Base-by-base conservation (phyloP, 495 filamentous ascomycete species). In the Pyronema omphalodes region DNA sequence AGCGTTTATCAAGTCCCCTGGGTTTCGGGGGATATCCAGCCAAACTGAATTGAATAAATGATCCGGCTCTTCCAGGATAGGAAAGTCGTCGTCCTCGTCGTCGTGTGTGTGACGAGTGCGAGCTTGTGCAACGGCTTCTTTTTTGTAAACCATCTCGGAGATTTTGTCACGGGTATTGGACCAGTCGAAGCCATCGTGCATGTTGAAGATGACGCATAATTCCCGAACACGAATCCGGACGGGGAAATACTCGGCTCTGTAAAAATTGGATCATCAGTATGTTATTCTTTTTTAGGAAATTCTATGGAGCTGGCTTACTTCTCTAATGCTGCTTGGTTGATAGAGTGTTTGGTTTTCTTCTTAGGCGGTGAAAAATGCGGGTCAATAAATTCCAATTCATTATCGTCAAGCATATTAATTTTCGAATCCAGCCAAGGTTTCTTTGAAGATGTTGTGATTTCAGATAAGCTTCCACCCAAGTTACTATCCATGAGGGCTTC, bases 121-220 rank as follows among this genome's bases (percentile, higher is more conserved):
- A 23, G 82, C 77, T 60, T 95, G 85, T 15, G 81, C 77, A 11
- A 84, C 88, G 34, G 70, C 72, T 64, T 96, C 86, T 0, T 96
- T 81, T 34, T 91, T 80, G 55, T 88, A 76, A 6, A 96, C 86
- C 11, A 84, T 88, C 60, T 86, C 81, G 19, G 80, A 77, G 60
- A 94, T 93, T 3, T 80, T 80, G 55, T 94, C 86, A 46, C 88
- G 71, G 0, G 91, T 96, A 33, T 76, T 72, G 59, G 79, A 78
- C 93, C 93, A 99, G 67, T 99, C 93, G 64, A 93, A 99, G 6
- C 93, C 93, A 69, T 99, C 93, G 65, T 87, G 94, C 1, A 99
- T 71, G 65, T 99, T 94, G 93, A 93, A 99, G 57, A 96, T 93
- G 45, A 94, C 71, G 65, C 96, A 85, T 11, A 93, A 79, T 66